Evolutionary conservation across 2,329 filamentous ascomycete genomes (phyloP).

Genomic region (Arthrobotrys megalospora): DNA sequence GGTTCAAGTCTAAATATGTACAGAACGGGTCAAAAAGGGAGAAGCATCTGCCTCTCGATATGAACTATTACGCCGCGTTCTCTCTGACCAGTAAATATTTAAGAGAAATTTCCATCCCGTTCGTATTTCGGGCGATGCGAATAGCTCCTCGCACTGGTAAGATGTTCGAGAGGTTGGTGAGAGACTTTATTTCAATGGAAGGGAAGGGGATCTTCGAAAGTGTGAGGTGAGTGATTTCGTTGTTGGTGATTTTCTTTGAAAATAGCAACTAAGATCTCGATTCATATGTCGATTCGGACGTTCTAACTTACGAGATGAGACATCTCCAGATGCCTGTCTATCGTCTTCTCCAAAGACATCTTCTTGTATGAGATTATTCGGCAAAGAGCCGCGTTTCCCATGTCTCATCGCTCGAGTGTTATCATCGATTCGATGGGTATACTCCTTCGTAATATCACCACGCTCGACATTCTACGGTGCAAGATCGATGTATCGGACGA

Average conservation of each 20-base stretch:
- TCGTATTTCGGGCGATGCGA: conserved; percentile 7
- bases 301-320: neutral
- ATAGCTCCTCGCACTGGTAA: conserved; percentile 2
- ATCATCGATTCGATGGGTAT: neutral
- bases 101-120: conserved; percentile 9
- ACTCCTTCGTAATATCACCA: neutral
- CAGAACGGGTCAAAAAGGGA: neutral
- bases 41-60: neutral
- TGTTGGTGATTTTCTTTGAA: neutral
- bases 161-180: neutral
- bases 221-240: conserved; percentile 2
- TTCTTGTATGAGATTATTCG: neutral
- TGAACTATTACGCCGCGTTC: conserved; percentile 3
- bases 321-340: neutral
- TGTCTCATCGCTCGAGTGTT: neutral
- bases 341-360: neutral
- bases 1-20: no score
- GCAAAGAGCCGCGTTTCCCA: neutral
- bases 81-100: neutral
- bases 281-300: neutral
- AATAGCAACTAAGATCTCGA: no score
- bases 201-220: conserved; percentile 14
- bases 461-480: neutral
- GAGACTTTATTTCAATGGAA: neutral
- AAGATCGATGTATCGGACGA: neutral